Conservation (phyloP, 2,329 filamentous ascomycete genomes). For the Cordyceps cicadae region DNA sequence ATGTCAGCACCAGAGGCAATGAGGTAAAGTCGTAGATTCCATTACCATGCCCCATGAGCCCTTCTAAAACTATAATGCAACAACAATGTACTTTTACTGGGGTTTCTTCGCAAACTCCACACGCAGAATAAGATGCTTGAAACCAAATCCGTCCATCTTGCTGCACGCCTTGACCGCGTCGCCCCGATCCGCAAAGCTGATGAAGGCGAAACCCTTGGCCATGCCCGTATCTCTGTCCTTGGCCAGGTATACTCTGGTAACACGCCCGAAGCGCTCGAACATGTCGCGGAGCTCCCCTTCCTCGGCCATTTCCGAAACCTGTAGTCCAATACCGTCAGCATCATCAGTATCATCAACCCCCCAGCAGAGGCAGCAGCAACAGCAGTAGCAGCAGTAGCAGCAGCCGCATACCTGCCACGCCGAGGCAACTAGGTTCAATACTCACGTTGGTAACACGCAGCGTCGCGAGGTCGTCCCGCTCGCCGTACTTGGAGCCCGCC, state of each 20-base stretch:
- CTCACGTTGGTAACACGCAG: slow-evolving; percentile 94
- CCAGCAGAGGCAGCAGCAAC: no score
- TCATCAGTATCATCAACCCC: background rate
- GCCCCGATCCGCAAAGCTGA: slow-evolving; percentile 83
- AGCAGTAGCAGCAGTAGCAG: background rate
- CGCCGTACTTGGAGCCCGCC: slow-evolving; percentile 70
- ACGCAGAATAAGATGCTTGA: slow-evolving; percentile 77
- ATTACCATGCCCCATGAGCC: slow-evolving; percentile 5
- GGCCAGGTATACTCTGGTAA: slow-evolving; percentile 94
- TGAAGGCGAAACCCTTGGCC: slow-evolving; percentile 98
- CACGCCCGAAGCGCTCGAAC: slow-evolving; percentile 94
- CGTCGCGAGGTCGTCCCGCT: slow-evolving; percentile 93
- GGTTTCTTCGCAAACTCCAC: slow-evolving; percentile 83
- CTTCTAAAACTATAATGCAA: slow-evolving; percentile 16
- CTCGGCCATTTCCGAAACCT: slow-evolving; percentile 96
- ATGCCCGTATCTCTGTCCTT: slow-evolving; percentile 94
- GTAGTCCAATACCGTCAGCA: slow-evolving; percentile 22
- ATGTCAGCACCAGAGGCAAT: background rate
- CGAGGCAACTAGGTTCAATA: slow-evolving; percentile 19
- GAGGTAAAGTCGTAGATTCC: slow-evolving; percentile 9
- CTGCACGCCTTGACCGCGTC: slow-evolving; percentile 89
- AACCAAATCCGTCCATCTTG: slow-evolving; percentile 96
- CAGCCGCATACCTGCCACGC: background rate
- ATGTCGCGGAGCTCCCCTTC: slow-evolving; percentile 92
- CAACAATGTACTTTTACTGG: slow-evolving; percentile 29